These are phyloP conservation scores for Rhizopus microsporus DNA, from an alignment of 371 early-diverging fungal species.

Conservation along the genomic window DNA sequence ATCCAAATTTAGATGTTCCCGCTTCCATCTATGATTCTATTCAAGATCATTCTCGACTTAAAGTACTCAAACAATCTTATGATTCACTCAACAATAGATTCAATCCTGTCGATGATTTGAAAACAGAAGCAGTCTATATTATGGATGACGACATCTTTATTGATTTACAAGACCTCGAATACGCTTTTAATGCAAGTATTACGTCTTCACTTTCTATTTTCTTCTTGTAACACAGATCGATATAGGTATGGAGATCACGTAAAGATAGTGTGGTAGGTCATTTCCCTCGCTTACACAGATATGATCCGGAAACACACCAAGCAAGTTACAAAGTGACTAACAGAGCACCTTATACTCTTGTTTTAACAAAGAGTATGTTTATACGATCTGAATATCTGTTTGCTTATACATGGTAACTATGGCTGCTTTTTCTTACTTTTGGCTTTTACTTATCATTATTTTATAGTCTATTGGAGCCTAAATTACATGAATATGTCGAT, in stretches of 20 bases:
- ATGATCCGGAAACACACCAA: slow-evolving; percentile 21
- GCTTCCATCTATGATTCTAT: slow-evolving; percentile 16
- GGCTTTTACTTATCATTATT: neutral
- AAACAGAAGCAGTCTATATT: slow-evolving; percentile 45
- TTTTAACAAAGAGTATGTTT: slow-evolving; percentile 56
- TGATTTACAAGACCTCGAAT: slow-evolving; percentile 36
- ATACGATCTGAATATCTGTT: slow-evolving; percentile 44
- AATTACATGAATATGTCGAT: slow-evolving; percentile 41
- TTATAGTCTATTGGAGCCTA: slow-evolving; percentile 33
- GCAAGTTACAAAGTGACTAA: slow-evolving; percentile 26
- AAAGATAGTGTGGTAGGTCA: slow-evolving; percentile 45
- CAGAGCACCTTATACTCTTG: slow-evolving; percentile 33
- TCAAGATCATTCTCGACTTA: slow-evolving; percentile 23
- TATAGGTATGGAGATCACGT: slow-evolving; percentile 29
- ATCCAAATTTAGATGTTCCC: slow-evolving; percentile 37
- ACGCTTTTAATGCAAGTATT: slow-evolving; percentile 32
- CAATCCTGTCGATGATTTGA: slow-evolving; percentile 34
- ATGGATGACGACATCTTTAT: slow-evolving; percentile 47
- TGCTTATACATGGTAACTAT: slow-evolving; percentile 45
- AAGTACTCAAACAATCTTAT: slow-evolving; percentile 32
- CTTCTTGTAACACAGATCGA: neutral
- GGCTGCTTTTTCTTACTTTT: neutral
- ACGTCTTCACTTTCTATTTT: neutral
- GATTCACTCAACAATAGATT: slow-evolving; percentile 51
- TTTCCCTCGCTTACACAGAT: slow-evolving; percentile 45